These are phyloP conservation scores for Volutella citrinella DNA, from an alignment of 2,329 filamentous ascomycete species.

Conservation along the genomic window DNA sequence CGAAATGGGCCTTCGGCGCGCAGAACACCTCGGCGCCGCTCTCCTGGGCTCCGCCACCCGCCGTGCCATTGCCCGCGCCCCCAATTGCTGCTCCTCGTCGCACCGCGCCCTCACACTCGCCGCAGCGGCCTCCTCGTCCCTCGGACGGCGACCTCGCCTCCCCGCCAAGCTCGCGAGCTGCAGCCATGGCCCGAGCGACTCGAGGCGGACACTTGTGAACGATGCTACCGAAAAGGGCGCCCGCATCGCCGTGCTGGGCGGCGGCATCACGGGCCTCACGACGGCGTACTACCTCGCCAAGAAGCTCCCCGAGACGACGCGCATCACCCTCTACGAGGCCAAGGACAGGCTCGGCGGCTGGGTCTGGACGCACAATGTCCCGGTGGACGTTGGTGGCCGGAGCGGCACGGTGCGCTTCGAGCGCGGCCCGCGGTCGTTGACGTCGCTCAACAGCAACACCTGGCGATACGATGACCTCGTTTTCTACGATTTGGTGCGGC, in stretches of 20 bases:
- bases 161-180: conserved; percentile 8
- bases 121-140: conserved; percentile 1
- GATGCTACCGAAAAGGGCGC: too few species aligned
- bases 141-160: conserved; percentile 8
- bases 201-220: too few species aligned
- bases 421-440: conserved; percentile 75
- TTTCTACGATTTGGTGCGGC: conserved; percentile 66
- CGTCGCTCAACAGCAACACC: conserved; percentile 43
- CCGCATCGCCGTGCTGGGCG: conserved; percentile 68
- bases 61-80: conserved; percentile 9
- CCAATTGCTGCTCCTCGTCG: conserved; percentile 11
- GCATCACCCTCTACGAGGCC: conserved; percentile 80
- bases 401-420: conserved; percentile 68
- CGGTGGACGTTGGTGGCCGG: conserved; percentile 54
- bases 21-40: conserved; percentile 24
- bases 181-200: conserved; percentile 2
- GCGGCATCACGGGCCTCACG: conserved; percentile 78
- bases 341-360: conserved; percentile 73
- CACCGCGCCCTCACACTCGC: conserved; percentile 11
- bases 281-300: conserved; percentile 74
- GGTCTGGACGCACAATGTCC: conserved; percentile 66
- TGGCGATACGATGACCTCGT: conserved; percentile 59
- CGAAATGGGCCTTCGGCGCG: conserved; percentile 26
- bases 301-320: conserved; percentile 58
- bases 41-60: conserved; percentile 22